phyloP scores from a whole-genome alignment of 352 stramenopile species.

The Globisporangium viniferum region DNA sequence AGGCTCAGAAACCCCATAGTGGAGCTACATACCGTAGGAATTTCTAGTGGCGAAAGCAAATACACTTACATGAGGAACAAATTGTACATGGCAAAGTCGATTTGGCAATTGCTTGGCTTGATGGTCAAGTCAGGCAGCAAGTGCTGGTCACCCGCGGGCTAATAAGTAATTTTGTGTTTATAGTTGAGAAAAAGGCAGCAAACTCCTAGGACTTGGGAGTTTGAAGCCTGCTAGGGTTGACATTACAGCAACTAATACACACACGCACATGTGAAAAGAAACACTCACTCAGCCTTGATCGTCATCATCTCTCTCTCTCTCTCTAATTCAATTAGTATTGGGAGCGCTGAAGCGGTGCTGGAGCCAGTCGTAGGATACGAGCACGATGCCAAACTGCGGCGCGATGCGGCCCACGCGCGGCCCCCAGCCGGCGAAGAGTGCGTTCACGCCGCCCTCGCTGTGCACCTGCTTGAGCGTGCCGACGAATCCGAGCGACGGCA shows the following conservation, averaged over 20 bases:
- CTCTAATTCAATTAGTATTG: not conserved
- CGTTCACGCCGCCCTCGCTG: conserved; percentile 41
- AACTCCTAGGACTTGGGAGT: no score
- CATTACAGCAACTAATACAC: not conserved
- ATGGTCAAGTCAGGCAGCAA: no score
- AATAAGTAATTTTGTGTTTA: conserved; percentile 8
- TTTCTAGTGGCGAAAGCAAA: not conserved
- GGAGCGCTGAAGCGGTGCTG: conserved; percentile 48
- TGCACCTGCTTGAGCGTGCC: conserved; percentile 55
- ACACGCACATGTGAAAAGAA: not conserved
- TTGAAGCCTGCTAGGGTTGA: not conserved
- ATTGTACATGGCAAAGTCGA: no score
- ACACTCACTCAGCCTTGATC: not conserved
- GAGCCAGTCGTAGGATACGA: conserved; percentile 80
- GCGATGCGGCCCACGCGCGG: conserved; percentile 72
- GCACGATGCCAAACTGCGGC: conserved; percentile 80
- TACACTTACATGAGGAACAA: not conserved
- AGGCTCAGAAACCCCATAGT: not conserved
- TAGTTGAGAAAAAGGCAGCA: conserved; percentile 1
- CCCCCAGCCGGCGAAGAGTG: conserved; percentile 68
- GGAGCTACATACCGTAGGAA: not conserved
- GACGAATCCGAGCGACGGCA: conserved; percentile 35
- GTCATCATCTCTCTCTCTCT: not conserved
- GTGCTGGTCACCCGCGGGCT: not conserved
- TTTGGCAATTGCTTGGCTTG: no score